phyloP scores from a whole-genome alignment of 345 rosid genomes.

The Gossypium anomalum region DNA sequence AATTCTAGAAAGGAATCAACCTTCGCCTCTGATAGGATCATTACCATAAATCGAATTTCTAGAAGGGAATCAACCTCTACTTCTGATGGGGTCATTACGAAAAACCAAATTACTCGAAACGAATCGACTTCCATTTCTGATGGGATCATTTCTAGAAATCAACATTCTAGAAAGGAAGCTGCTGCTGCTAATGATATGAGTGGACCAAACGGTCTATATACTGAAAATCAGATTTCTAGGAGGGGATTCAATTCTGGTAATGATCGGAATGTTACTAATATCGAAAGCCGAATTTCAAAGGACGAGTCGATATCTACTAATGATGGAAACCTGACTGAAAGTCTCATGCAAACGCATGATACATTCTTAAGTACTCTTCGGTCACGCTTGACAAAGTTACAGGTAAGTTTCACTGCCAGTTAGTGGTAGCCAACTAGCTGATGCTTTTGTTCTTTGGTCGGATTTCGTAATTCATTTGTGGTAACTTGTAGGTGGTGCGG shows the following conservation, averaged over 20 bases:
- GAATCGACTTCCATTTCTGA: not conserved
- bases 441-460: constrained; percentile 2
- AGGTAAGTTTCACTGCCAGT: constrained; percentile 45
- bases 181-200: constrained; percentile 6
- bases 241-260: not conserved
- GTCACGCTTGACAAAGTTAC: constrained; percentile 85
- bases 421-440: not conserved
- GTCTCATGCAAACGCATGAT: constrained; percentile 70
- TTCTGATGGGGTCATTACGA: not conserved
- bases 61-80: constrained; percentile 2
- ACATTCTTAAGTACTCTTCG: constrained; percentile 64
- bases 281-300: constrained; percentile 39
- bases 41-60: not conserved
- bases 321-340: constrained; percentile 51
- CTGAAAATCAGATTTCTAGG: constrained; percentile 10
- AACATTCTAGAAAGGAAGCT: not conserved
- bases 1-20: constrained; percentile 4
- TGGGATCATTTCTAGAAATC: not conserved
- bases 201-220: not conserved
- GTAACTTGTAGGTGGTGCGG: constrained; percentile 58
- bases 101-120: constrained; percentile 1
- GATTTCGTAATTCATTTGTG: constrained; percentile 11
- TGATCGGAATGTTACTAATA: not conserved
- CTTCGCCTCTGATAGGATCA: not conserved
- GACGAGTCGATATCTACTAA: constrained; percentile 35